Base-by-base conservation (phyloP, 192 early-diverging fungal genomes). In the Rhizophagus sp. region DNA sequence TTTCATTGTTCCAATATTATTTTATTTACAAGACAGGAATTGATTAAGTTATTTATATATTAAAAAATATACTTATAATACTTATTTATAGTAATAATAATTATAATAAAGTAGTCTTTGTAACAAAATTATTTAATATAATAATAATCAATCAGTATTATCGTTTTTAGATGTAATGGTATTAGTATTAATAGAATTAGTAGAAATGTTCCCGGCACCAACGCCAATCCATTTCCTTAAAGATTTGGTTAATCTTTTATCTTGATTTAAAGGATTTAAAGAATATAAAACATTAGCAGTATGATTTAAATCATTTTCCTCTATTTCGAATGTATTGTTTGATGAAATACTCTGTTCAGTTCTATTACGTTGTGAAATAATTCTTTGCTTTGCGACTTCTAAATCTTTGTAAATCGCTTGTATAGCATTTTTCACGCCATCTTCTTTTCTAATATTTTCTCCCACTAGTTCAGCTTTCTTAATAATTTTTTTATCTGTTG, bases 381-480 rank as follows among this genome's bases (percentile, higher is more conserved):
- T 78, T 33, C 87, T 68, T 17, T 84, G 76, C 62, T 81, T 85
- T 12, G 91, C 89, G 49, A 86, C 76, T 9, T 83, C 85, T 52
- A 93, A 80, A 81, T 93, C 90, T 62, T 90, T 84, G 74, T 92
- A 93, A 25, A 93, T 84, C 82, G 81, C 84, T 41, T 91, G 80
- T 12, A 92, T 87, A 2, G 92, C 93, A 11, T 80, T 85, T 5
- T 73, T 81, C 3, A 90, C 86, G 52, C 93, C 93, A 75, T 90
- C 83, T 79, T 94, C 93, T 65, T 70, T 22, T 12, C 85, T 81
- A 68, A 94, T 93, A 52, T 82, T 85, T 47, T 85, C 88, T 10
- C 88, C 92, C 3, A 91, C 82, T 34, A 65, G 49, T 17, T 76
- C 76, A 8, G 88, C 88, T 47, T 81, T 85, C 70, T 80, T 86